Base-by-base conservation (phyloP, 768 basidiomycete species). In the Mycena rebaudengoi region DNA sequence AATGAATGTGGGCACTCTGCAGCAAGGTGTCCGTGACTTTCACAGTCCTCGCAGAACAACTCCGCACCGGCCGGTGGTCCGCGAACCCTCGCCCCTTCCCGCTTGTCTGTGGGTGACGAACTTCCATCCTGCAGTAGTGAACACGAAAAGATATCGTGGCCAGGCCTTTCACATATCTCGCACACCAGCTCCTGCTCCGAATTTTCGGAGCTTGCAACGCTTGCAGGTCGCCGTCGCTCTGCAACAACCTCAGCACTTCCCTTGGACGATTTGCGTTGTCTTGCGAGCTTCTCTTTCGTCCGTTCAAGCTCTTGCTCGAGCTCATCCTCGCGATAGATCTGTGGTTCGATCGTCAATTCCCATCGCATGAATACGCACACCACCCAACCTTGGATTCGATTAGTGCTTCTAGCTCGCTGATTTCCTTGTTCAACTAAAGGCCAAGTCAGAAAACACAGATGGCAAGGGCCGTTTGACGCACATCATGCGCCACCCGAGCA, bases 251-350 rank as follows among this genome's bases (percentile, higher is more conserved):
- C 89, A 32, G 58, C 69, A 48, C 75, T 75, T 49, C 75, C 78
- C 59, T 83, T 85, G 65, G 87, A 86, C 18, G 80, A 79, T 71
- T 90, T 91, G 74, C 88, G 90, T 66, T 87, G 83, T 45, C 86
- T 85, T 7, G 85, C 73, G 40, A 92, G 79, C 69, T 89, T 91
- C 25, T 92, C 90, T 68, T 91, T 92, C 51, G 91, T 76, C 11
- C 85, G 84, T 71, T 94, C 91, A 30, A 96, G 74, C 71, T 96
- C 94, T 71, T 89, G 88, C 70, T 96, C 95, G 28, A 97, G 86
- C 67, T 95, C 94, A 71, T 95, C 95, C 88, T 93, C 95, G 40
- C 90, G 89, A 73, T 95, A 95, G 66, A 96, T 95, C 92, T 94
- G 64, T 13, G 30, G 7, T n/a, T 52, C 33, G 20, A 60, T 26